Base-by-base conservation (phyloP, 352 stramenopile genomes). In the Stramenopiles sp. region DNA sequence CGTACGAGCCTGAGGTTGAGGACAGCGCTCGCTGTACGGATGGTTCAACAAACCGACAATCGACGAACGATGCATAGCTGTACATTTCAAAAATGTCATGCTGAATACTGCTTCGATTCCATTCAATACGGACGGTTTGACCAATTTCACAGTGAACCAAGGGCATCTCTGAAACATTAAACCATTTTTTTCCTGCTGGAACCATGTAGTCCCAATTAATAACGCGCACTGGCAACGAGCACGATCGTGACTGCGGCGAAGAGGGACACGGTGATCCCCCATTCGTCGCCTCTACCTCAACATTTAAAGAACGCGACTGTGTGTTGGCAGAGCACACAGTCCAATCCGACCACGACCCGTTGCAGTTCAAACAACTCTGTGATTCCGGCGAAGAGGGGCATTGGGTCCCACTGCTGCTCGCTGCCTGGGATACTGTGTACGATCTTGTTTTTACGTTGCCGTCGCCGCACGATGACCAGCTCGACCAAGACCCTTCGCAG, bases 141-240 rank as follows among this genome's bases (percentile, higher is more conserved):
- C 43, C 43, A 63, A 63, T 63, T 63, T 63, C 43, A 63, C 43
- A 63, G 25, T 63, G 43, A 18, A 63, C 43, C 25, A 63, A 63
- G 12, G 43, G 43, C 43, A 63, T 63, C 43, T 63, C 43, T 18
- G 43, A 63, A 63, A 63, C 43, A 63, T 63, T 63, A 25, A 63
- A 63, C 43, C 43, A 63, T 63, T 63, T 63, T 63, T 12, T 25
- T 18, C 43, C 43, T 63, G 43, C 43, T 63, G 43, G 43, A 63
- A 63, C 43, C 43, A 63, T 63, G 25, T 63, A 63, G 25, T 63
- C 43, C 43, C 43, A 63, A 63, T 63, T 63, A 63, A 63, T 63
- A 63, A 63, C 43, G 12, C 25, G 43, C 12, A 25, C 25, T 18
- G 43, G 12, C 25, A 25, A 18, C 25, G 12, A 12, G 25, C 43